phyloP scores from a whole-genome alignment of 257 asterid genomes.

The Scutellaria baicalensis region DNA sequence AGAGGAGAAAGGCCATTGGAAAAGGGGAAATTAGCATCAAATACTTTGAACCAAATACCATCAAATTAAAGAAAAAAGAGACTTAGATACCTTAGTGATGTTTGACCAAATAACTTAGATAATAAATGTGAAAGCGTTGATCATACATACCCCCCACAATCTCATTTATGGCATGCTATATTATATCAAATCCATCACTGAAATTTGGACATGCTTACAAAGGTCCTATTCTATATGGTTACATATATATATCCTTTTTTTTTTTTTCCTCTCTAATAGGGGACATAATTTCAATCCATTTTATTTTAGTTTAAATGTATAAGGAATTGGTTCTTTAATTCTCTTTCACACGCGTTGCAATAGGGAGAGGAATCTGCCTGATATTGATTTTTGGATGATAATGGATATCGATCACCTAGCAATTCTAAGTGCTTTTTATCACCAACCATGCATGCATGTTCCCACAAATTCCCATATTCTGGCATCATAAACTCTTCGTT shows the following conservation, averaged over 20 bases:
- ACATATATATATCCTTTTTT: not conserved
- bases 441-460: not conserved
- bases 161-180: conserved; percentile 30
- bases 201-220: conserved; percentile 7
- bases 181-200: conserved; percentile 15
- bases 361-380: conserved; percentile 10
- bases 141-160: conserved; percentile 20
- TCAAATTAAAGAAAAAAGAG: not conserved
- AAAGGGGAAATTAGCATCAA: conserved; percentile 9
- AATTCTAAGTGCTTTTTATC: not conserved
- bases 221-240: not conserved
- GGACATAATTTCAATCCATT: conserved; percentile 3
- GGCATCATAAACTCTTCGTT: no score
- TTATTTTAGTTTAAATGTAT: not conserved
- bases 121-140: conserved; percentile 24
- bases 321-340: conserved; percentile 17
- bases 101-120: conserved; percentile 34
- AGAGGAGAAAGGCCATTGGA: not conserved
- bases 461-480: no score
- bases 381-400: not conserved
- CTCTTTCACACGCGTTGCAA: conserved; percentile 21
- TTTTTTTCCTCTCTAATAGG: not conserved
- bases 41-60: conserved; percentile 5
- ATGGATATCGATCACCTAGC: not conserved
- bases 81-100: conserved; percentile 19